phyloP scores from a whole-genome alignment of 2,329 filamentous ascomycete genomes.

The Cladosporium sp. region DNA sequence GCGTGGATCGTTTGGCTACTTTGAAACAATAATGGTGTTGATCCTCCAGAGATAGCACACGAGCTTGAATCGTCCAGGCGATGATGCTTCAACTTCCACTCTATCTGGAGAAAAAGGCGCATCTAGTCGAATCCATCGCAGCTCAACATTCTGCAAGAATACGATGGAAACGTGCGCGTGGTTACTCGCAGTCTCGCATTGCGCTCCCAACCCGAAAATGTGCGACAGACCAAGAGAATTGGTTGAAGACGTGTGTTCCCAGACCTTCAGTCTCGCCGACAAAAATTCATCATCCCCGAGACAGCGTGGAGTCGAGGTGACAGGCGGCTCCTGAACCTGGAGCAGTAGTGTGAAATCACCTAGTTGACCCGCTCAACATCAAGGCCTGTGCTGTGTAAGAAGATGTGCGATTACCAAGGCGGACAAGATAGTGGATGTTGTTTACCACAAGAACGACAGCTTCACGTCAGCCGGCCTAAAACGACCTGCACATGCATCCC shows the following conservation, averaged over 20 bases:
- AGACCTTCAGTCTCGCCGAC: no score
- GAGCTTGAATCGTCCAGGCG: neutral
- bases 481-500: conserved; percentile 4
- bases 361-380: no score
- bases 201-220: neutral
- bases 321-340: neutral
- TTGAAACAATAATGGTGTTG: neutral
- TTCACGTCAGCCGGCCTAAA: neutral
- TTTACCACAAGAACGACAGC: neutral
- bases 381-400: neutral
- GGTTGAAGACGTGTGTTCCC: conserved; percentile 6
- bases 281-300: neutral
- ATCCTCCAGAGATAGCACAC: conserved; percentile 2
- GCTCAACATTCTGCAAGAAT: neutral
- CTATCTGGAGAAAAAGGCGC: conserved; percentile 1
- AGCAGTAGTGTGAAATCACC: neutral
- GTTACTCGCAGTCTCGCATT: neutral
- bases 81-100: neutral
- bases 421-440: neutral
- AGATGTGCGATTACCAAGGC: neutral
- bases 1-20: neutral
- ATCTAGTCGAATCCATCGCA: neutral
- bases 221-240: neutral
- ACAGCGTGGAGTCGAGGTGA: conserved; percentile 5
- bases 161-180: no score